phyloP scores from a whole-genome alignment of 495 filamentous ascomycete species.

The Corynascus novoguineensis region DNA sequence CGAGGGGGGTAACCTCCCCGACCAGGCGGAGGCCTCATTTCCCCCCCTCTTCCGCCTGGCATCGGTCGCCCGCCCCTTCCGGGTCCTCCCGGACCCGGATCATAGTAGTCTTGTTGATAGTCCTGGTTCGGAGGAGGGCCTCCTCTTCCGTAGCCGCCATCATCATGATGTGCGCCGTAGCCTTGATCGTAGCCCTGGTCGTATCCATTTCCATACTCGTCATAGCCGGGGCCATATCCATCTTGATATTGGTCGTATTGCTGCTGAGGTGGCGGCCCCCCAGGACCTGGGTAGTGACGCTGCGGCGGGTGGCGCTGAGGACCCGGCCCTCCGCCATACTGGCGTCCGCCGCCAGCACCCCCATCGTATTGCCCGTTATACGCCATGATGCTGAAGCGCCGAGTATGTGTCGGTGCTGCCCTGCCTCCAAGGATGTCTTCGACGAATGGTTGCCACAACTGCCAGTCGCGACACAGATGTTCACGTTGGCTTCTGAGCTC shows the following conservation, averaged over 20 bases:
- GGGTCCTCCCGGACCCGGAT: constrained; percentile 33
- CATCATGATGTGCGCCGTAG: constrained; percentile 46
- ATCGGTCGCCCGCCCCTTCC: constrained; percentile 37
- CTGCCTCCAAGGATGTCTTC: not conserved
- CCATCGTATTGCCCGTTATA: constrained; percentile 46
- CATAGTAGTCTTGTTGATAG: constrained; percentile 40
- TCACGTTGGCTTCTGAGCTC: not conserved
- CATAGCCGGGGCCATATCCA: constrained; percentile 49
- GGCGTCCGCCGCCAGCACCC: constrained; percentile 32
- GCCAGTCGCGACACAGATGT: not conserved
- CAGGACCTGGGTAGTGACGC: constrained; percentile 38
- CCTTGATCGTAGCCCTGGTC: constrained; percentile 40
- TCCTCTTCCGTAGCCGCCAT: constrained; percentile 45
- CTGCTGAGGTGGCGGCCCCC: constrained; percentile 39
- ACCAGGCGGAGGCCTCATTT: constrained; percentile 37
- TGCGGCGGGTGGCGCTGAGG: constrained; percentile 47
- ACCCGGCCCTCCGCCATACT: constrained; percentile 44
- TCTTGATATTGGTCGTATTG: constrained; percentile 48
- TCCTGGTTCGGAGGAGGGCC: constrained; percentile 47
- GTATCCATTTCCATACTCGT: constrained; percentile 30
- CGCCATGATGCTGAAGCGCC: constrained; percentile 32
- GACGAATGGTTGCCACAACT: not conserved
- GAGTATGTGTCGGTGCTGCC: constrained; percentile 5
- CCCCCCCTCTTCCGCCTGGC: constrained; percentile 38
- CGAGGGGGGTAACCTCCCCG: constrained; percentile 35